Evolutionary conservation across 73 alveolate species (phyloP), one percentile per base, ranked within the genome.

Genomic region (Breviolum minutum): DNA sequence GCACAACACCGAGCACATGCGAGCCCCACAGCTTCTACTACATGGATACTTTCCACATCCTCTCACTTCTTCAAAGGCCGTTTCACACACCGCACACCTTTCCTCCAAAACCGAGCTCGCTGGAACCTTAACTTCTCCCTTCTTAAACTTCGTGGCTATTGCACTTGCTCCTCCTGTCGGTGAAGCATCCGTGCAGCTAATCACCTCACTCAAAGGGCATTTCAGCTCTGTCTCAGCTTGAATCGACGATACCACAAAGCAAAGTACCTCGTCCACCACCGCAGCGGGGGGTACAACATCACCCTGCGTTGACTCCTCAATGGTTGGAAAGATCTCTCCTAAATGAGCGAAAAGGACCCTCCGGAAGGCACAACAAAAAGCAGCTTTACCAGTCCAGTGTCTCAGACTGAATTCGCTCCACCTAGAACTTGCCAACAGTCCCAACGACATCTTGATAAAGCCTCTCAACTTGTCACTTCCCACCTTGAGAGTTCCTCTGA

Each of bases 371-470:
- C 68, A 26, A 32, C 29, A 13, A 29, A 80, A 80, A 6, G 68
- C 88, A 8, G 88, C 88, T 29, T 80, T 80, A n/a, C 68, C 68
- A 9, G 88, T 29, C 88, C 88, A 80, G 19, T 80, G 88, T 30
- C 88, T 80, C 19, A 80, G 68, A 11, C 14, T n/a, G 29, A 30
- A 80, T 80, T 80, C 64, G 22, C 13, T 16, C 88, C 88, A 80
- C 9, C 14, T 7, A 6, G 9, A 16, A 3, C 30, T 13, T 19
- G 29, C 64, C 14, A 80, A 30, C 5, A 80, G 29, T 63, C 68
- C 88, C 68, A 32, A 30, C 10, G 68, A 16, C 30, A 80, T 29
- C 88, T 16, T 40, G 68, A 80, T 6, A 24, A 80, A 80, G 68
- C 13, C 40, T 30, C 10, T 13, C 66, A 62, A 3, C 76, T 83